phyloP scores from a whole-genome alignment of 192 early-diverging fungal genomes.

The Phlyctochytrium planicorne region DNA sequence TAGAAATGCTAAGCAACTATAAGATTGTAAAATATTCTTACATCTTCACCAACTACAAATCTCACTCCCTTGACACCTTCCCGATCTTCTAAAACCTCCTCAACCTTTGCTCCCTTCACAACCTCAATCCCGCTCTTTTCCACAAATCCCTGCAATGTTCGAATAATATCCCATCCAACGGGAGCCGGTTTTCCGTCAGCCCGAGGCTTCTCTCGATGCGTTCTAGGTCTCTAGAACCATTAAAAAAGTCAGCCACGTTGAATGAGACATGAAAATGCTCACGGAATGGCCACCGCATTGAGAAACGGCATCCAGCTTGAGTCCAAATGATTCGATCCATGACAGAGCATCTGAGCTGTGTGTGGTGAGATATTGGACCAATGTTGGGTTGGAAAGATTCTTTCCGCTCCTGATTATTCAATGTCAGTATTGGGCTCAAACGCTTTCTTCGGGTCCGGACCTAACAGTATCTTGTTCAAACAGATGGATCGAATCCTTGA shows the following conservation, averaged over 20 bases:
- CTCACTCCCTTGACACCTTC: slow-evolving; percentile 11
- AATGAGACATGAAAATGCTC: neutral
- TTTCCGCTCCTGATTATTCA: slow-evolving; percentile 27
- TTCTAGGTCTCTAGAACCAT: slow-evolving; percentile 56
- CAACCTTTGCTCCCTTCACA: slow-evolving; percentile 67
- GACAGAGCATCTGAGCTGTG: slow-evolving; percentile 8
- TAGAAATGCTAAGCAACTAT: neutral
- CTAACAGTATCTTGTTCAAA: slow-evolving; percentile 58
- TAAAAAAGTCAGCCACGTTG: neutral
- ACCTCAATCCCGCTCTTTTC: slow-evolving; percentile 43
- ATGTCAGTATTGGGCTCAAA: neutral
- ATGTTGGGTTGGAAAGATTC: slow-evolving; percentile 2
- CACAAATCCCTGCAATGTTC: slow-evolving; percentile 11
- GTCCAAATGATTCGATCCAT: slow-evolving; percentile 13
- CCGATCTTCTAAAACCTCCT: slow-evolving; percentile 46
- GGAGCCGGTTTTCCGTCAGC: slow-evolving; percentile 32
- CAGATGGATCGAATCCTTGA: slow-evolving; percentile 2
- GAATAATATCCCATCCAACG: slow-evolving; percentile 37
- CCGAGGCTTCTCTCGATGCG: slow-evolving; percentile 56
- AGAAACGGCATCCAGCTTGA: slow-evolving; percentile 69
- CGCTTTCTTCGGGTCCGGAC: slow-evolving; percentile 41
- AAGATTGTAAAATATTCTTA: neutral
- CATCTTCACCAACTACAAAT: neutral
- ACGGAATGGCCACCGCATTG: slow-evolving; percentile 79
- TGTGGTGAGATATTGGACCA: slow-evolving; percentile 9